Conservation (phyloP, 1,139 yeast genomes). For the Suzukiozyma palmioleophila region DNA sequence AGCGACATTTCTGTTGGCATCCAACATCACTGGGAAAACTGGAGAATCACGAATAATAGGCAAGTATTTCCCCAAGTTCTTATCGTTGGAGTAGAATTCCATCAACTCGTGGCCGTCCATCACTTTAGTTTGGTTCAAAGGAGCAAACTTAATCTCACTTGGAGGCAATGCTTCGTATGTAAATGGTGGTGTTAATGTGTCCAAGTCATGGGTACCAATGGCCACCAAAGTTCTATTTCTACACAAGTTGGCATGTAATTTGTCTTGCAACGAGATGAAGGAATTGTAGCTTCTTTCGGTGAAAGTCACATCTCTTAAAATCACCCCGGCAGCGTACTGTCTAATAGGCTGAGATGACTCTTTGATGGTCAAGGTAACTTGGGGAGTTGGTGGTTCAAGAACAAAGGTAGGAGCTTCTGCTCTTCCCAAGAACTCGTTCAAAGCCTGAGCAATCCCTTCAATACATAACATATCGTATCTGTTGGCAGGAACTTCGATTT, state of each 20-base stretch:
- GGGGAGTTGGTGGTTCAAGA: constrained; percentile 57
- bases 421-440: constrained; percentile 83
- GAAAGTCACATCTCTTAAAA: constrained; percentile 77
- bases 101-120: constrained; percentile 77
- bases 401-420: constrained; percentile 61
- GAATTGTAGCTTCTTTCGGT: constrained; percentile 86
- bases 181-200: constrained; percentile 77
- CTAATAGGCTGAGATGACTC: constrained; percentile 70
- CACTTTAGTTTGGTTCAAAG: constrained; percentile 77
- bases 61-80: constrained; percentile 82
- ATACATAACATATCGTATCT: constrained; percentile 97
- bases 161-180: constrained; percentile 86
- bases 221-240: constrained; percentile 97
- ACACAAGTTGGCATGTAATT: constrained; percentile 90
- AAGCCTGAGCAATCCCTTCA: constrained; percentile 95
- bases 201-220: constrained; percentile 96
- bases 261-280: constrained; percentile 93
- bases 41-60: constrained; percentile 87
- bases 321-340: constrained; percentile 93
- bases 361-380: constrained; percentile 65
- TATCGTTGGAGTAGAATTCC: constrained; percentile 89
- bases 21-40: constrained; percentile 86
- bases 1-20: constrained; percentile 71
- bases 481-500: constrained; percentile 97
- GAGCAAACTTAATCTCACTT: constrained; percentile 69